phyloP scores from a whole-genome alignment of 108 stramenopile genomes.

The Nitzschia sp. region DNA sequence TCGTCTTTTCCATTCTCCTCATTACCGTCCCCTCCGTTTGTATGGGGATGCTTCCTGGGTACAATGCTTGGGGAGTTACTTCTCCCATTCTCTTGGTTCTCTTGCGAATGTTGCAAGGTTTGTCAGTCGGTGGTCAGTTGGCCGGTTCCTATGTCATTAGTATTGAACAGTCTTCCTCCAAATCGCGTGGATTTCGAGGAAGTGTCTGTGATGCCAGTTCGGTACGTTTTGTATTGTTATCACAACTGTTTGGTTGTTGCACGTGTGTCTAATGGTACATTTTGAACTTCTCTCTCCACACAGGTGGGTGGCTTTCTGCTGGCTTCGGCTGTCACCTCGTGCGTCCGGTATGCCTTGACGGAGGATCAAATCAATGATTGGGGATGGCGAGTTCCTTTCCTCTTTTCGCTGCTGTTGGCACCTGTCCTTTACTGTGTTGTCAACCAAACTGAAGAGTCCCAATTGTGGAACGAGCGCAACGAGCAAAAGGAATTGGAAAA shows the following conservation, averaged over 20 bases:
- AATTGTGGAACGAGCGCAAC: constrained; percentile 49
- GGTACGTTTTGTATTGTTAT: constrained; percentile 27
- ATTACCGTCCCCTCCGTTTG: constrained; percentile 78
- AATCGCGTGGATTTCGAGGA: constrained; percentile 61
- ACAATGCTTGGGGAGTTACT: constrained; percentile 53
- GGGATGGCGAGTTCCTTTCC: constrained; percentile 82
- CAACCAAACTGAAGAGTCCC: constrained; percentile 58
- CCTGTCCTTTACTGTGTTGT: constrained; percentile 55
- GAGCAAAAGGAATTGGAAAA: constrained; percentile 50
- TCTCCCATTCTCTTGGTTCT: constrained; percentile 66
- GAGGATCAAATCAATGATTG: constrained; percentile 63
- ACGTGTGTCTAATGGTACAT: too few relatives aligned
- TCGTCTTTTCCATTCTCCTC: constrained; percentile 64
- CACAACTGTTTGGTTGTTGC: too few relatives aligned
- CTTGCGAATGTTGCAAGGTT: constrained; percentile 80
- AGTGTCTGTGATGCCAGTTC: constrained; percentile 69
- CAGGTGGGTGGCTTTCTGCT: constrained; percentile 69
- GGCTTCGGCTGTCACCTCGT: constrained; percentile 57
- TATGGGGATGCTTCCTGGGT: constrained; percentile 85
- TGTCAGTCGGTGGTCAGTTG: constrained; percentile 85
- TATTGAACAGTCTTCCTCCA: constrained; percentile 59
- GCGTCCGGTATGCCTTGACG: constrained; percentile 51
- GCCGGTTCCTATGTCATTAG: constrained; percentile 67
- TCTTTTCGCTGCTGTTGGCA: constrained; percentile 58
- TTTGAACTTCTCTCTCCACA: neutral